These are phyloP conservation scores for Trypanosoma caninum DNA, from an alignment of 208 protist species.

Conservation along the genomic window DNA sequence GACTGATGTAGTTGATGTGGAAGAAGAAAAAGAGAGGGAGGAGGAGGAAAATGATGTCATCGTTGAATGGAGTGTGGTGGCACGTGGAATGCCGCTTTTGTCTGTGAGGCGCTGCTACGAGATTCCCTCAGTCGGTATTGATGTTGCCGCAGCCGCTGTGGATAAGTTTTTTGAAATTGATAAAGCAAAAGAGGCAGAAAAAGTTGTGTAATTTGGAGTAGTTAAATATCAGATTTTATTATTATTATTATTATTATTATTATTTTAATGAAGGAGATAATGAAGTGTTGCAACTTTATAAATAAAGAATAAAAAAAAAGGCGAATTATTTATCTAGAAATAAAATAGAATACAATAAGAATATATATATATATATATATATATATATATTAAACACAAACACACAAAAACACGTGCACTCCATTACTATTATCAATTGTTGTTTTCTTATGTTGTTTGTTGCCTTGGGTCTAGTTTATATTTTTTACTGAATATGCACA, in stretches of 20 bases:
- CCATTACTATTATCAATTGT: too few relatives aligned
- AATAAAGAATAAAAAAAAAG: too few relatives aligned
- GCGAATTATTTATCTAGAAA: too few relatives aligned
- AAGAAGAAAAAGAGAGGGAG: slow-evolving; percentile 7
- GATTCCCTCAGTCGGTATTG: slow-evolving; percentile 22
- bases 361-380: too few relatives aligned
- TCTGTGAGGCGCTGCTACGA: slow-evolving; percentile 55
- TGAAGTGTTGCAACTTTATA: too few relatives aligned
- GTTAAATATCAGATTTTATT: too few relatives aligned
- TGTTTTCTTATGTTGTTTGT: too few relatives aligned
- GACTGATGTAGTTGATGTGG: too few relatives aligned
- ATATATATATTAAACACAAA: too few relatives aligned
- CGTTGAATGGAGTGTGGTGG: slow-evolving; percentile 55
- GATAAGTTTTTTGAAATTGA: slow-evolving; percentile 56
- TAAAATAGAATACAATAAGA: too few relatives aligned
- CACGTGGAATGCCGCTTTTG: slow-evolving; percentile 52
- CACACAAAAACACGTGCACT: too few relatives aligned
- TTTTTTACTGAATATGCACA: background rate
- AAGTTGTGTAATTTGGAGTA: background rate
- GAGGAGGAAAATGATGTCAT: slow-evolving; percentile 1
- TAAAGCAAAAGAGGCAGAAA: slow-evolving; percentile 1
- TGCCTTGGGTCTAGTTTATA: background rate
- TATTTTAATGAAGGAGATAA: too few relatives aligned
- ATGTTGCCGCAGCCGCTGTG: slow-evolving; percentile 35
- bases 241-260: background rate